Conservation (phyloP, 1,284 basidiomycete genomes). For the Peniophora sp. region DNA sequence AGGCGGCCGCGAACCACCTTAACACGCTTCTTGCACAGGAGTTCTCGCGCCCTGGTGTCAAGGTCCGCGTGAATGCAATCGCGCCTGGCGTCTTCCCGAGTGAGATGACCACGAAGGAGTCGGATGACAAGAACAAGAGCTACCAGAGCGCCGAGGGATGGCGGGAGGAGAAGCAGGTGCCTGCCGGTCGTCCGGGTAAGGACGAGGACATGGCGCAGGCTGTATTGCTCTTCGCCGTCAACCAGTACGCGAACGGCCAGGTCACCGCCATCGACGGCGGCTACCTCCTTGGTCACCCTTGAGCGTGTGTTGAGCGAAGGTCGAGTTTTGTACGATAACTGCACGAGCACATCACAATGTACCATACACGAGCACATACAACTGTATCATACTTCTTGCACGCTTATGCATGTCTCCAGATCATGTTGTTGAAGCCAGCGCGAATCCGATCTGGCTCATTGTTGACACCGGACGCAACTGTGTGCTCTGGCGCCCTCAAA, state of each 20-base stretch:
- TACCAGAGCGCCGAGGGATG: constrained; percentile 20
- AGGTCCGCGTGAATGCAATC: constrained; percentile 29
- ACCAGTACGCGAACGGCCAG: constrained; percentile 27
- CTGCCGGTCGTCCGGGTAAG: constrained; percentile 26
- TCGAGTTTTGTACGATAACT: too few relatives aligned
- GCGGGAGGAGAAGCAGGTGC: constrained; percentile 26
- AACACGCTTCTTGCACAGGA: constrained; percentile 29
- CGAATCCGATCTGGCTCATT: too few relatives aligned
- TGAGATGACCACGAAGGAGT: constrained; percentile 28
- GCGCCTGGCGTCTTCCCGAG: constrained; percentile 29
- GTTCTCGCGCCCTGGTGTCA: constrained; percentile 22
- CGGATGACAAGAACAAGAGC: constrained; percentile 28
- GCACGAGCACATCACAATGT: too few relatives aligned
- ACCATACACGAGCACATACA: too few relatives aligned
- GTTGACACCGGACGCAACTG: too few relatives aligned
- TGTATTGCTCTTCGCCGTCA: constrained; percentile 23
- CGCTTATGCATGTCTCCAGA: too few relatives aligned
- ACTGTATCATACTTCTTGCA: too few relatives aligned
- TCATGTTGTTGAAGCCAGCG: too few relatives aligned
- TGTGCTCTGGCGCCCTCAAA: too few relatives aligned
- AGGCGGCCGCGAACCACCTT: constrained; percentile 29
- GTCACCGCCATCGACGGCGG: constrained; percentile 24
- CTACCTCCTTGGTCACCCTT: constrained; percentile 26
- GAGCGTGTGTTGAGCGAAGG: neutral
- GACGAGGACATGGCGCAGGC: constrained; percentile 30